A percentile compares a stretch with the other conserved stretches of the same genome.
Conservation (phyloP, 371 early-diverging fungal species). For the Circinella minor region DNA sequence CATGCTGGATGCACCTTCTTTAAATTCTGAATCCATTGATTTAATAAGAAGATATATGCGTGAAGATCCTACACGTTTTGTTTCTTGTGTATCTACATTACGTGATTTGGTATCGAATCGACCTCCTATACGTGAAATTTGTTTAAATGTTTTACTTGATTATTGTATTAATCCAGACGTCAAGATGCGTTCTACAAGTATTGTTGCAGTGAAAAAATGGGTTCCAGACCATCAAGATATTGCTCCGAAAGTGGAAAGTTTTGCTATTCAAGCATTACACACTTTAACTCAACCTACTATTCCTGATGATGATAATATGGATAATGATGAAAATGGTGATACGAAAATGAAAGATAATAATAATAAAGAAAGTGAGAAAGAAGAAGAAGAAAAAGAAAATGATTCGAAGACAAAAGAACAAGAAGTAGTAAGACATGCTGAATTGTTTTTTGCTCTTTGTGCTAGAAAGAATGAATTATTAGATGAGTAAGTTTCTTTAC, state of each 20-base stretch:
- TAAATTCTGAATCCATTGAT: constrained; percentile 34
- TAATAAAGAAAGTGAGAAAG: neutral
- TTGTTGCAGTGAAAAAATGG: constrained; percentile 68
- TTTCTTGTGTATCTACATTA: constrained; percentile 41
- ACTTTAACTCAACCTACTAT: constrained; percentile 21
- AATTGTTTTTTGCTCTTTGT: constrained; percentile 49
- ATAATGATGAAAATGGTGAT: constrained; percentile 16
- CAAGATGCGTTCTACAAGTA: constrained; percentile 55
- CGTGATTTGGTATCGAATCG: constrained; percentile 38
- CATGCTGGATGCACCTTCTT: constrained; percentile 47
- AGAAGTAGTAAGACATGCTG: constrained; percentile 44
- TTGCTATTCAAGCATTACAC: constrained; percentile 50
- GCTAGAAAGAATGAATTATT: constrained; percentile 42
- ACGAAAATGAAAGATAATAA: constrained; percentile 3
- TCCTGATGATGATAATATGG: neutral
- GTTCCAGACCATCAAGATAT: constrained; percentile 58
- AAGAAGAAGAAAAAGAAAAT: constrained; percentile 15
- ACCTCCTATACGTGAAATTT: constrained; percentile 33
- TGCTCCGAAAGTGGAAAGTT: constrained; percentile 51
- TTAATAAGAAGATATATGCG: constrained; percentile 33
- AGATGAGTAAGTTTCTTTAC: constrained; percentile 38
- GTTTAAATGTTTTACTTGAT: constrained; percentile 42
- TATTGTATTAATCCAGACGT: constrained; percentile 40
- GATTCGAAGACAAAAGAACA: constrained; percentile 22
- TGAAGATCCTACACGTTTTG: constrained; percentile 44